phyloP scores from a whole-genome alignment of 345 rosid genomes.

The Eucalyptus curtisii region DNA sequence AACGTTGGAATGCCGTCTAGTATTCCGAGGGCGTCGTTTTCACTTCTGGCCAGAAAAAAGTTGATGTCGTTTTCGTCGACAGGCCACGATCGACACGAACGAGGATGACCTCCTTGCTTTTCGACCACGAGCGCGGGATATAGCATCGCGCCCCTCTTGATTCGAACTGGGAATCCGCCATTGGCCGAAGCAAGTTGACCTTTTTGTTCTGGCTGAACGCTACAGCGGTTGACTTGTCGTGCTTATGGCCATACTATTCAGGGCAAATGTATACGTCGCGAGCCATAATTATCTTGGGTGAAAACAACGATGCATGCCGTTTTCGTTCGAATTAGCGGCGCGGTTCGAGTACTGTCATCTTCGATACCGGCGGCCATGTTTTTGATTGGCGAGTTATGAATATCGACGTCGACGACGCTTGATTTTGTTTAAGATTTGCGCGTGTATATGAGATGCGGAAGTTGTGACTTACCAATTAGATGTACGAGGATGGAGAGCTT shows the following conservation, averaged over 20 bases:
- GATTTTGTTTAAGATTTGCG: background rate
- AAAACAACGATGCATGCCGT: background rate
- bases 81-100: background rate
- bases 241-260: background rate
- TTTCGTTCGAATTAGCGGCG: background rate
- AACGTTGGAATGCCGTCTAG: background rate
- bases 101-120: background rate
- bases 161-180: background rate
- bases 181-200: background rate
- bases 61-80: background rate
- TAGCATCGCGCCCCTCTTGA: background rate
- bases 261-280: background rate
- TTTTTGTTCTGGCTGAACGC: background rate
- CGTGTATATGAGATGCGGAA: background rate
- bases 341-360: background rate
- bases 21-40: background rate
- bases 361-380: background rate
- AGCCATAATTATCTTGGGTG: background rate
- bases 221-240: background rate
- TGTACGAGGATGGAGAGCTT: background rate
- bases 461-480: background rate
- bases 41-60: background rate
- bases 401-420: accelerated
- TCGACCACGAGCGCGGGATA: background rate
- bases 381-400: background rate